phyloP scores from a whole-genome alignment of 345 rosid genomes.

The Diplotaxis tenuifolia region DNA sequence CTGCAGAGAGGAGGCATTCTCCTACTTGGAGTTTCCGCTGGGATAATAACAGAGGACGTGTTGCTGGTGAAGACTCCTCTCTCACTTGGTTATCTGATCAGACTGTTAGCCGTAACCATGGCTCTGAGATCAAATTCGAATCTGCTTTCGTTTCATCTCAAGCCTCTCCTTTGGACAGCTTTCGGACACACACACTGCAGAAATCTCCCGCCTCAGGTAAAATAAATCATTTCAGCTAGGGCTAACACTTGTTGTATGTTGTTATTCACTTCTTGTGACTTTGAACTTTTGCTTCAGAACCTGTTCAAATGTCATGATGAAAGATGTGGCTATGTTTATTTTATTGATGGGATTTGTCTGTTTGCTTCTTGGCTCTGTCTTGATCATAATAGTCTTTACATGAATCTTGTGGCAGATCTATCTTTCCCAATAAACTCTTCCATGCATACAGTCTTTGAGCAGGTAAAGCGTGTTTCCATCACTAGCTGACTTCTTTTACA shows the following conservation, averaged over 20 bases:
- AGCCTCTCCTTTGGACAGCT: slow-evolving; percentile 61
- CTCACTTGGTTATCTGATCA: slow-evolving; percentile 69
- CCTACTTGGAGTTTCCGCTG: slow-evolving; percentile 94
- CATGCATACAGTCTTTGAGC: slow-evolving; percentile 57
- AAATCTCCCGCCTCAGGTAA: slow-evolving; percentile 93
- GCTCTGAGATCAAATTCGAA: slow-evolving; percentile 57
- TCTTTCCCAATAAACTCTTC: slow-evolving; percentile 61
- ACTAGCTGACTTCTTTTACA: slow-evolving; percentile 1
- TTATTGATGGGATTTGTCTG: neutral
- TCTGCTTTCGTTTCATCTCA: slow-evolving; percentile 62
- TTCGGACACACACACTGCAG: slow-evolving; percentile 49
- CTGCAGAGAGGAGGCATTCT: slow-evolving; percentile 67
- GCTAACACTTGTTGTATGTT: neutral
- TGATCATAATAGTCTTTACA: slow-evolving; percentile 1
- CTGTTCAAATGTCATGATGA: neutral
- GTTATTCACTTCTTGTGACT: neutral
- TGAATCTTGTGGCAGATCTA: slow-evolving; percentile 54
- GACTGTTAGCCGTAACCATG: slow-evolving; percentile 52
- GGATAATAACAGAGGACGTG: slow-evolving; percentile 91
- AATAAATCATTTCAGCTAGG: slow-evolving; percentile 10
- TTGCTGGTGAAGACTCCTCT: slow-evolving; percentile 90
- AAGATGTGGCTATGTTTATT: neutral
- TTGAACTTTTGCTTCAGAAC: neutral
- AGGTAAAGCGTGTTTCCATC: slow-evolving; percentile 47
- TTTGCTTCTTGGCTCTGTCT: slow-evolving; percentile 18